These are phyloP conservation scores for Cercospora sp. DNA, from an alignment of 2,329 filamentous ascomycete genomes.

Conservation along the genomic window DNA sequence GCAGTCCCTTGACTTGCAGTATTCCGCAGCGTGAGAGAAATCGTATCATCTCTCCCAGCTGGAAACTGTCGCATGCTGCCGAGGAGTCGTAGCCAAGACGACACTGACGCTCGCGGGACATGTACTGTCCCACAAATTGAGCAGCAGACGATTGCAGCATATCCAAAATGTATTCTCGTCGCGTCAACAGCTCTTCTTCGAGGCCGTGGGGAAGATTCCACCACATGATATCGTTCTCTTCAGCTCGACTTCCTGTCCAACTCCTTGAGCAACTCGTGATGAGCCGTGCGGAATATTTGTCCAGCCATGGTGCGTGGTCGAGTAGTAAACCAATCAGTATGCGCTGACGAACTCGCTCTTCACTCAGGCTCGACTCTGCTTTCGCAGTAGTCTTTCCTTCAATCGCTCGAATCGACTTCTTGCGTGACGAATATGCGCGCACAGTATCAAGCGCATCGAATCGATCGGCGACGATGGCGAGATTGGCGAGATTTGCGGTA, in stretches of 20 bases:
- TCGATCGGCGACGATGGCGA: conserved; percentile 70
- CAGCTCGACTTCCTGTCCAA: conserved; percentile 56
- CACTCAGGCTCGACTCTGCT: conserved; percentile 45
- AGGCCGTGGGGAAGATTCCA: conserved; percentile 70
- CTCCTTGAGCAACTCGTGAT: conserved; percentile 58
- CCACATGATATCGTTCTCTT: conserved; percentile 58
- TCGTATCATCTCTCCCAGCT: conserved; percentile 74
- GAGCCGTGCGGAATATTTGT: conserved; percentile 63
- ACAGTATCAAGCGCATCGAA: conserved; percentile 65
- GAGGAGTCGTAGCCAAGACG: conserved; percentile 73
- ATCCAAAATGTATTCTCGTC: conserved; percentile 66
- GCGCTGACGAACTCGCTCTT: conserved; percentile 69
- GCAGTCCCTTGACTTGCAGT: conserved; percentile 54
- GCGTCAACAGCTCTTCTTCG: conserved; percentile 68
- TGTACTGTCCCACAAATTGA: conserved; percentile 68
- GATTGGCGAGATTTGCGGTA: conserved; percentile 63
- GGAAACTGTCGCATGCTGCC: conserved; percentile 71
- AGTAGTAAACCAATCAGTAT: conserved; percentile 66
- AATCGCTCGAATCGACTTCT: conserved; percentile 44
- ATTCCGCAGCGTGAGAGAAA: conserved; percentile 66
- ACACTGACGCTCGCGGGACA: conserved; percentile 67
- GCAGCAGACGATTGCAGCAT: conserved; percentile 68
- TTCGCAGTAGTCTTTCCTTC: conserved; percentile 49
- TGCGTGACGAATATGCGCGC: conserved; percentile 53
- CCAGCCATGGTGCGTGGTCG: conserved; percentile 61